A percentile compares a stretch with the other conserved stretches of the same genome.
phyloP scores from a whole-genome alignment of 352 stramenopile species.

The Aphanomyces astaci region DNA sequence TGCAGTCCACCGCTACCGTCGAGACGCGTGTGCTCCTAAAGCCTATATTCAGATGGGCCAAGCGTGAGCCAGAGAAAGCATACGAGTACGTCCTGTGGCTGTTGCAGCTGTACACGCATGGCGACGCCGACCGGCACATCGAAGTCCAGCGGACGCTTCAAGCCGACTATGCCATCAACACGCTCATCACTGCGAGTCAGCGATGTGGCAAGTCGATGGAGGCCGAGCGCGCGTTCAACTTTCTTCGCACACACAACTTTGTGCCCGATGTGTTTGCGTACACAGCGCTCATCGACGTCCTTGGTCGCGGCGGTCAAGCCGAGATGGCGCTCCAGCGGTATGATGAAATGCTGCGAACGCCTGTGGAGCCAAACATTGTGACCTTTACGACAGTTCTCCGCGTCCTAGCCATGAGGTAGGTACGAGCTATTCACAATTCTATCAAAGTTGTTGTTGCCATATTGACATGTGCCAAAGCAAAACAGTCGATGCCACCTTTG shows the following conservation, averaged over 20 bases:
- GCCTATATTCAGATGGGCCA: slow-evolving; percentile 56
- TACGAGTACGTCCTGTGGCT: slow-evolving; percentile 71
- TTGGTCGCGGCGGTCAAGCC: slow-evolving; percentile 38
- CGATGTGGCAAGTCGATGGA: slow-evolving; percentile 46
- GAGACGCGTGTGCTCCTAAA: slow-evolving; percentile 59
- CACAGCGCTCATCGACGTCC: slow-evolving; percentile 72
- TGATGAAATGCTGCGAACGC: slow-evolving; percentile 50
- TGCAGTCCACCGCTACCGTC: slow-evolving; percentile 28
- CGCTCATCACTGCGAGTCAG: slow-evolving; percentile 68
- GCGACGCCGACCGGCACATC: slow-evolving; percentile 42
- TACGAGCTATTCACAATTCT: no score
- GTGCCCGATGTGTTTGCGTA: slow-evolving; percentile 74
- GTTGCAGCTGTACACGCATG: slow-evolving; percentile 37
- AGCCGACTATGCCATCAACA: slow-evolving; percentile 67
- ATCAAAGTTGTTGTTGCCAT: neutral
- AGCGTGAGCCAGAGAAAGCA: slow-evolving; percentile 43
- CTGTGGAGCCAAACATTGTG: slow-evolving; percentile 60
- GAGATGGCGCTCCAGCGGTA: slow-evolving; percentile 35
- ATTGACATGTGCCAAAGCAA: neutral
- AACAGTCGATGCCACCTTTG: slow-evolving; percentile 30
- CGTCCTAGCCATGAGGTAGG: slow-evolving; percentile 28
- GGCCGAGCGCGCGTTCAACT: slow-evolving; percentile 52
- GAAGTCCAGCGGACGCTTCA: slow-evolving; percentile 37
- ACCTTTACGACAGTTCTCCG: slow-evolving; percentile 67
- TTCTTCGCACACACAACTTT: slow-evolving; percentile 41